Evolutionary conservation across 352 stramenopile species (phyloP).

Genomic region (Pythium biforme): DNA sequence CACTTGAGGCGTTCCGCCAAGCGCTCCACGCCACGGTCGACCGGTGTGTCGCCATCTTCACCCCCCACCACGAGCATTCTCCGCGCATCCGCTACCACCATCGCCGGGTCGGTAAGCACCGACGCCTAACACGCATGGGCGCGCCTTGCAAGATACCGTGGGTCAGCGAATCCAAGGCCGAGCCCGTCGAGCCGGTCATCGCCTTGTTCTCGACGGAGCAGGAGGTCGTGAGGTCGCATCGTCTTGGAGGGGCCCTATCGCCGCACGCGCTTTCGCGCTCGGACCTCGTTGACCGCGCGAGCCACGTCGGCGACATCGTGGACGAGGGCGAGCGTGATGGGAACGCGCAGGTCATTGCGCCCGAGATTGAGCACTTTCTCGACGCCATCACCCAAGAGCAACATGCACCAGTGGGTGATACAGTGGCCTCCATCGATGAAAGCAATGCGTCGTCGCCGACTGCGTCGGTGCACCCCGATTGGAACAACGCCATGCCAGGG

Average conservation of each 20-base stretch:
- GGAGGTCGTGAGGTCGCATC: background rate
- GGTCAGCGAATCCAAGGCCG: background rate
- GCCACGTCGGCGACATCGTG: background rate
- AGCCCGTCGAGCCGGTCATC: background rate
- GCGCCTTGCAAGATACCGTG: background rate
- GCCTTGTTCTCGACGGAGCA: background rate
- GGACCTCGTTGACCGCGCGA: background rate
- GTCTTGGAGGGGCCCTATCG: background rate
- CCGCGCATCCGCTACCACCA: background rate
- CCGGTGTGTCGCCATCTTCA: background rate
- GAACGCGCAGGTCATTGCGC: background rate
- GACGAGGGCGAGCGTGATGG: background rate
- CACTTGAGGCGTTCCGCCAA: constrained; percentile 10
- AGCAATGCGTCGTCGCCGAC: too few relatives aligned
- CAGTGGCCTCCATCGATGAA: too few relatives aligned
- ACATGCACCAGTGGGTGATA: too few relatives aligned
- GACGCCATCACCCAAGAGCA: background rate
- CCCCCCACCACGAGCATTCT: background rate
- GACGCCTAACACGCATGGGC: constrained; percentile 1
- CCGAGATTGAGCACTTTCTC: background rate
- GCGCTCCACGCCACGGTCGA: constrained; percentile 12
- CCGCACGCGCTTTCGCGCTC: background rate
- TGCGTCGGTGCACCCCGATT: background rate
- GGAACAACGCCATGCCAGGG: background rate
- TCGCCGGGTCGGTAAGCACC: background rate